Conservation (phyloP, 164 flowering plant genomes). For the Stephania yunnanensis region DNA sequence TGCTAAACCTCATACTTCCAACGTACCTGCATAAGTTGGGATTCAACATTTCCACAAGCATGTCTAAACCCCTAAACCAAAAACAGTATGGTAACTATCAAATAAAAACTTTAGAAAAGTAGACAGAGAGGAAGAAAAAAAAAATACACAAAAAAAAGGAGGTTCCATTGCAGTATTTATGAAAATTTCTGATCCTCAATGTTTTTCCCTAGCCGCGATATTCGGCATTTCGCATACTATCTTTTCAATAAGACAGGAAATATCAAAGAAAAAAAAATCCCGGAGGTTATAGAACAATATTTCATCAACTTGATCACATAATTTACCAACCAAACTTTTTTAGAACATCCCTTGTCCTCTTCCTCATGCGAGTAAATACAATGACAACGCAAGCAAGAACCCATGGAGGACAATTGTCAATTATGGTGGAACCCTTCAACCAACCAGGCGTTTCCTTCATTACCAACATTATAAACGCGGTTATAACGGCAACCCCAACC, state of each 20-base stretch:
- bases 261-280: neutral
- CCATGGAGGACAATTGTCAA: constrained; percentile 79
- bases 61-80: too few relatives aligned
- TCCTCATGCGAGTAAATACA: constrained; percentile 84
- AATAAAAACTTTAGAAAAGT: too few relatives aligned
- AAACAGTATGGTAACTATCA: too few relatives aligned
- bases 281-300: neutral
- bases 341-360: constrained; percentile 64
- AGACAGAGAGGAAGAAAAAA: too few relatives aligned
- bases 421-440: constrained; percentile 47
- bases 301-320: neutral
- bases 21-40: too few relatives aligned
- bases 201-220: neutral
- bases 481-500: constrained; percentile 50
- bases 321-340: constrained; percentile 49
- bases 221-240: neutral
- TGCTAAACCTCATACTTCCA: too few relatives aligned
- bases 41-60: too few relatives aligned
- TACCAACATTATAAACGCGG: constrained; percentile 50
- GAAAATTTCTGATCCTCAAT: too few relatives aligned
- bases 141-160: too few relatives aligned
- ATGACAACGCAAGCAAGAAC: constrained; percentile 75
- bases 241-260: neutral
- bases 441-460: constrained; percentile 63
- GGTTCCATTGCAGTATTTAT: too few relatives aligned